Evolutionary conservation across 2,329 filamentous ascomycete genomes (phyloP), one percentile per base, ranked within the genome.

Genomic region (Lecanicillium sp.): DNA sequence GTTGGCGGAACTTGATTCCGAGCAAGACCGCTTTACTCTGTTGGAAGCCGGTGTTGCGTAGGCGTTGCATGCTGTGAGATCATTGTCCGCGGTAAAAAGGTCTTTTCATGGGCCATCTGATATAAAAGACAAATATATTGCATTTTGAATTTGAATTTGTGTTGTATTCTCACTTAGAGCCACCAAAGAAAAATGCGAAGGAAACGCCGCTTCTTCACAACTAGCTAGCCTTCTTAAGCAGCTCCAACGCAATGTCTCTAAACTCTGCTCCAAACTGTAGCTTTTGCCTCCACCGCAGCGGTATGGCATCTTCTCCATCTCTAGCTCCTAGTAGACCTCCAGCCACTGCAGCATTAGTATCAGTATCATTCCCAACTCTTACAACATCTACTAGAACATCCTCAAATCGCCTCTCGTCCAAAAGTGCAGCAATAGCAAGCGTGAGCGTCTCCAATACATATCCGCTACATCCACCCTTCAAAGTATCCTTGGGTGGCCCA

Each of bases 361-460:
- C 68, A 1, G 65, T 64, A 40, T 71, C 67, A 13, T 47, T 49
- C 2, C 68, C 67, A 22, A 70, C 51, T 4, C 63, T 48, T 7
- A 70, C 62, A 15, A 70, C 59, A 45, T 70, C 65, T 0, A 70
- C 57, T 4, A 71, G 40, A 9, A 68, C 47, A n/a, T 69, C 63
- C 33, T 65, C 65, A 4, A 68, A 43, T 8, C 47, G 41, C 27
- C 65, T 49, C 1, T 41, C 18, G 38, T 70, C 67, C 3, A 67
- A 40, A n/a, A 68, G 28, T 0, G 67, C 67, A 0, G 65, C 63
- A 1, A 70, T 48, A 0, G 60, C 60, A 4, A 70, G 22, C 2
- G 47, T 55, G 35, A 71, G 45, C 22, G 63, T 62, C 37, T 67
- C 62, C 1, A 69, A 55, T 9, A 70, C 67, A 36, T 58, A 68